phyloP scores from a whole-genome alignment of 2,329 filamentous ascomycete species.

The Penicillium sp. region DNA sequence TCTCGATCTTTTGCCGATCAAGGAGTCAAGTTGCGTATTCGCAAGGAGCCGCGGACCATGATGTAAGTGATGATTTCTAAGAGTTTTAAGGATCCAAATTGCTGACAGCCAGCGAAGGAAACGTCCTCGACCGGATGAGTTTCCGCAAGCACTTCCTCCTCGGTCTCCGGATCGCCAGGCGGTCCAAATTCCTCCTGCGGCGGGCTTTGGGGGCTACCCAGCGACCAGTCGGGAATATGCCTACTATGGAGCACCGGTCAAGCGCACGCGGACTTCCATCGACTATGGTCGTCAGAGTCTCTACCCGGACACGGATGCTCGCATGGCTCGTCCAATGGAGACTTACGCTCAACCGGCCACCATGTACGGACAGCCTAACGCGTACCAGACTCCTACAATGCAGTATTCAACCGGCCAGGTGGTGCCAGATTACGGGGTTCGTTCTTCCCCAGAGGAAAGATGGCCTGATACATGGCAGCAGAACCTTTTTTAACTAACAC shows the following conservation, averaged over 20 bases:
- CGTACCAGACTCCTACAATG: conserved; percentile 38
- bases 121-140: conserved; percentile 43
- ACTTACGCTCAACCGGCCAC: conserved; percentile 36
- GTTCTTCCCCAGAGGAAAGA: conserved; percentile 12
- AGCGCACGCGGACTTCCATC: conserved; percentile 42
- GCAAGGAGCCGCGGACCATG: conserved; percentile 73
- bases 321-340: conserved; percentile 39
- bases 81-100: background rate
- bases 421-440: conserved; percentile 39
- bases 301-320: conserved; percentile 35
- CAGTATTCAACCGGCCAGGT: conserved; percentile 38
- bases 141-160: conserved; percentile 33
- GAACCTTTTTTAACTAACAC: conserved; percentile 1
- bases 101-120: conserved; percentile 34
- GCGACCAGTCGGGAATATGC: conserved; percentile 34
- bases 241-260: conserved; percentile 36
- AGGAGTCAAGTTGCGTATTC: conserved; percentile 75
- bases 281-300: conserved; percentile 37
- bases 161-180: conserved; percentile 40
- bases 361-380: conserved; percentile 33
- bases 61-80: conserved; percentile 31
- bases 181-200: conserved; percentile 35
- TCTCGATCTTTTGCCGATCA: conserved; percentile 84
- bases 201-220: conserved; percentile 34
- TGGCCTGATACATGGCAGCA: background rate